Conservation (phyloP, 2,329 filamentous ascomycete species). For the Fusarium coffeatum region DNA sequence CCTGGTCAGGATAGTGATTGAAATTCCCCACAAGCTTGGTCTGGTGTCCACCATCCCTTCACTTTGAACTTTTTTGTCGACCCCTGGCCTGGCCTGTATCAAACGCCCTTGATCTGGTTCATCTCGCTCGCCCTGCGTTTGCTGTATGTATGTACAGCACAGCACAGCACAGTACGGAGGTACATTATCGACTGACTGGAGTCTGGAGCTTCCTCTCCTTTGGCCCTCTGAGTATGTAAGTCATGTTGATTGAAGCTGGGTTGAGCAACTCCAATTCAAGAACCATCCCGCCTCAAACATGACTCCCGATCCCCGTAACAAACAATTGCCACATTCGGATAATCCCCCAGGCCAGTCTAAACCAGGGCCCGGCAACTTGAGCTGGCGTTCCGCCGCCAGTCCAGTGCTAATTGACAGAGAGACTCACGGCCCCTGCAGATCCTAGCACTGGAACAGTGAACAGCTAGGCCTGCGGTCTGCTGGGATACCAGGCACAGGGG, state of each 20-base stretch:
- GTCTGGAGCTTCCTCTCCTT: not conserved
- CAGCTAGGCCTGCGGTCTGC: constrained; percentile 7
- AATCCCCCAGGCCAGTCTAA: constrained; percentile 4
- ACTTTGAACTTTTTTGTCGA: constrained; percentile 8
- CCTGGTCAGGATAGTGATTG: constrained; percentile 34
- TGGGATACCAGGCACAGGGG: constrained; percentile 34
- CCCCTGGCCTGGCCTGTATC: constrained; percentile 40
- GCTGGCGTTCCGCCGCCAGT: constrained; percentile 24
- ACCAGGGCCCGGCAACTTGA: constrained; percentile 35
- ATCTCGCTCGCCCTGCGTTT: constrained; percentile 42
- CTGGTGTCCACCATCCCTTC: constrained; percentile 38
- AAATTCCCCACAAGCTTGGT: constrained; percentile 41
- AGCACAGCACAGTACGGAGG: constrained; percentile 1
- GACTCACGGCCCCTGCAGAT: constrained; percentile 47
- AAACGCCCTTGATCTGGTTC: constrained; percentile 42
- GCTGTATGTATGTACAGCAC: constrained; percentile 1
- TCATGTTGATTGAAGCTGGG: not conserved
- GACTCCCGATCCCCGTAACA: constrained; percentile 5
- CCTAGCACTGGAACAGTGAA: constrained; percentile 36
- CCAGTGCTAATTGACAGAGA: constrained; percentile 35
- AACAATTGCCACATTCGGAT: constrained; percentile 35
- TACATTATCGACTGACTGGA: not conserved
- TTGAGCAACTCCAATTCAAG: not conserved
- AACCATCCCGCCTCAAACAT: constrained; percentile 25
- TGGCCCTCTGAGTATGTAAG: constrained; percentile 9